Base-by-base conservation (phyloP, 805 yeast genomes). In the Saturnispora saitoi region DNA sequence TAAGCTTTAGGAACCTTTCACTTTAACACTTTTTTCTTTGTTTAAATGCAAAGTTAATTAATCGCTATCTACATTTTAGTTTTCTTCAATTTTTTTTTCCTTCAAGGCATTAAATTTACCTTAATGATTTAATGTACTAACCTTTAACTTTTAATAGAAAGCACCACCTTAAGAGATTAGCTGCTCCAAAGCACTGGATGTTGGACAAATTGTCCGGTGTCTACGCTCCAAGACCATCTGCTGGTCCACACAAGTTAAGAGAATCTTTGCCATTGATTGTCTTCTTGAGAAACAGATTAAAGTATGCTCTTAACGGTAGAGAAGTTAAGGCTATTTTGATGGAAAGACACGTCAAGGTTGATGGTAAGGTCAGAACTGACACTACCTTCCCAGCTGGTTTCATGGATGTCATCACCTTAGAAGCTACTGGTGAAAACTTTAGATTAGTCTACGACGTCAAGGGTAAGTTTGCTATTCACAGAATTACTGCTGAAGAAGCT, bases 181-280 rank as follows among this genome's bases (percentile, higher is more conserved):
- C 98, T 75, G 99, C 99, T 75, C 99, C 99, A 82, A 85, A 90
- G 81, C 99, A 93, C 85, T 93, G 99, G 99, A 86, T 93, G 95
- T 87, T 93, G 81, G 99, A 95, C 95, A 93, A 93, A 80, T 81
- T 93, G 79, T 86, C 97, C 71, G 99, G 99, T 73, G 80, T 87
- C 70, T 93, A 93, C 75, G 99, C 99, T 60, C 99, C 99, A 80
- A 89, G 98, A 80, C 96, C 98, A 71, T 89, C 97, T 59, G 84
- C 95, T 66, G 99, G 99, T 81, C 99, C 99, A 73, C 99, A 91
- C 82, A 93, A 91, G 78, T 82, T 90, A 72, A 84, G 97, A 76
- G 98, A 90, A 80, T 90, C 96, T 57, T 84, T 90, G 70, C 98
- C 98, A 71, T 83, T 90, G 76, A 81, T 91, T 69, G 91, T 90